These are phyloP conservation scores for Gelatoporia subvermispora DNA, from an alignment of 768 basidiomycete species.

Conservation along the genomic window DNA sequence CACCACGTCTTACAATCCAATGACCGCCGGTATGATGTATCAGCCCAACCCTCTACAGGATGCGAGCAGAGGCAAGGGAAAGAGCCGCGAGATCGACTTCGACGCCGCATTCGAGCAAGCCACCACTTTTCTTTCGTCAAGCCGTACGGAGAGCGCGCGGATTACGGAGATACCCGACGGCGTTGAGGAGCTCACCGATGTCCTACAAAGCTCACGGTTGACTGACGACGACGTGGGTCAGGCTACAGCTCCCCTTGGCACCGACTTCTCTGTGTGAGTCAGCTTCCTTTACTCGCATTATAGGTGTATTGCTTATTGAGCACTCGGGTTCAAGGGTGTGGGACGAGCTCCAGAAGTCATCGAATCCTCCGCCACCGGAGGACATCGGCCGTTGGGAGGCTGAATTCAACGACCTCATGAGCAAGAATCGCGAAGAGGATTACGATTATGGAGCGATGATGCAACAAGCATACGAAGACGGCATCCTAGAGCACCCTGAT, in stretches of 20 bases:
- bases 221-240: no score
- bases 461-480: conserved; percentile 60
- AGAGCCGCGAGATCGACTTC: conserved; percentile 71
- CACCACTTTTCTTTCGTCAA: conserved; percentile 44
- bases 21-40: not conserved
- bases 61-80: conserved; percentile 69
- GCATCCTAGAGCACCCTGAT: conserved; percentile 36
- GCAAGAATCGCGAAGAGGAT: conserved; percentile 56
- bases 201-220: conserved; percentile 23
- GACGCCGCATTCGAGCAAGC: conserved; percentile 80
- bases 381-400: conserved; percentile 80
- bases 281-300: not conserved
- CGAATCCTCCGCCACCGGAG: conserved; percentile 50
- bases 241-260: conserved; percentile 2
- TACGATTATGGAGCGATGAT: conserved; percentile 54
- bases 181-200: conserved; percentile 31
- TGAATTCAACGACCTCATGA: conserved; percentile 77
- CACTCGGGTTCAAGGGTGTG: conserved; percentile 42
- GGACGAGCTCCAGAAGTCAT: conserved; percentile 56
- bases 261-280: conserved; percentile 53
- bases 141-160: conserved; percentile 38
- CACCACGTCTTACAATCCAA: no score
- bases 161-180: conserved; percentile 48
- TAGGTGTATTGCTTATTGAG: not conserved
- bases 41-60: conserved; percentile 4